A percentile compares a stretch with the other conserved stretches of the same genome.
phyloP scores from a whole-genome alignment of 305 asterid species.

The Petunia hybrid region DNA sequence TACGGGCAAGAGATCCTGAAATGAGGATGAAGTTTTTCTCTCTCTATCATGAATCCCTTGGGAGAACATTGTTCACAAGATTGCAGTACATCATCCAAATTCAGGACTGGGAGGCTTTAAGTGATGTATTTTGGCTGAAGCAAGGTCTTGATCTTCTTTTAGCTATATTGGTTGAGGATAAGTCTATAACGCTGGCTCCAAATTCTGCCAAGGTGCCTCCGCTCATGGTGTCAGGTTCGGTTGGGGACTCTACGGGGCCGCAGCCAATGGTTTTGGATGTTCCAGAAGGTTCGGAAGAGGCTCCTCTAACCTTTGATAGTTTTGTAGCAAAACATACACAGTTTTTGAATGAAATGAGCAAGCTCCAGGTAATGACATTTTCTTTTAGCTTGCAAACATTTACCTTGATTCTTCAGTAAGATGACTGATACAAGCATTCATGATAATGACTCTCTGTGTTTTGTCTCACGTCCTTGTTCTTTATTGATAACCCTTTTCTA shows the following conservation, averaged over 20 bases:
- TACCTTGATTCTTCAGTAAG: background rate
- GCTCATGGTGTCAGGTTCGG: conserved; percentile 58
- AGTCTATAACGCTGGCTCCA: conserved; percentile 95
- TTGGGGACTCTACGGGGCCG: conserved; percentile 63
- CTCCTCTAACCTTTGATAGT: conserved; percentile 82
- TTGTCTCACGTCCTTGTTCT: conserved; percentile 8
- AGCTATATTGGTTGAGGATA: conserved; percentile 94
- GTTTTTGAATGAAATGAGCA: conserved; percentile 88
- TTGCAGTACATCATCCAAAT: conserved; percentile 92
- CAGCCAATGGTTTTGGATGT: conserved; percentile 85
- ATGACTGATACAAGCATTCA: conserved; percentile 4
- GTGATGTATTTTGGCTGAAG: conserved; percentile 99
- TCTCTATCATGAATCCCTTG: conserved; percentile 91
- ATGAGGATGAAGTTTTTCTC: conserved; percentile 82
- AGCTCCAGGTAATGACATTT: conserved; percentile 73
- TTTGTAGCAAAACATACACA: conserved; percentile 82
- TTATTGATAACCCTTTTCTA: background rate
- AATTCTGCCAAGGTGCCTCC: conserved; percentile 94
- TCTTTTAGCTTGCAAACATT: conserved; percentile 28
- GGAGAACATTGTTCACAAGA: conserved; percentile 87
- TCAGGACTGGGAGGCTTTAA: conserved; percentile 99
- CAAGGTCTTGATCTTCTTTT: conserved; percentile 99
- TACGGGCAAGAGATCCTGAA: conserved; percentile 93
- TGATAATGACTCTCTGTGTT: background rate
- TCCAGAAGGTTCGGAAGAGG: conserved; percentile 80